Conservation (phyloP, 768 basidiomycete species). For the Mycena haematopus region DNA sequence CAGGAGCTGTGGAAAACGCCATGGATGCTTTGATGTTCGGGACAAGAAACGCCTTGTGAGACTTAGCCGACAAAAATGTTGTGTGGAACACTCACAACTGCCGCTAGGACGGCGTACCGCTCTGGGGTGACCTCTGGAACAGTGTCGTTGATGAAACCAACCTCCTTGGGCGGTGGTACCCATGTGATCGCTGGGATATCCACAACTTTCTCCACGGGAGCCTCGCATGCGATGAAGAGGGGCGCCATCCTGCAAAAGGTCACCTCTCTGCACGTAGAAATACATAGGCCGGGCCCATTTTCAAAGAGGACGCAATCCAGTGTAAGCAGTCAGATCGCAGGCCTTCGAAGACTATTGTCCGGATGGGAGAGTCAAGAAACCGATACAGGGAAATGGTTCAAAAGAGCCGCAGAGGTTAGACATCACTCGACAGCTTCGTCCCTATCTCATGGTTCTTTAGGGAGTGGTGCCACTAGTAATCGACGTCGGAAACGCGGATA, state of each 20-base stretch:
- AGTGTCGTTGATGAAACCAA: constrained; percentile 66
- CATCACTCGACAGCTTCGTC: background rate
- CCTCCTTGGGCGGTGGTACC: constrained; percentile 36
- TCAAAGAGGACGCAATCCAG: constrained; percentile 52
- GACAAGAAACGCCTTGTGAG: no score
- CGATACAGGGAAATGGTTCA: constrained; percentile 41
- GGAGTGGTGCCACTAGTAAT: constrained; percentile 73
- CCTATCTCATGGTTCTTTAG: constrained; percentile 35
- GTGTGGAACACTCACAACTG: no score
- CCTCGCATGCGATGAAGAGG: constrained; percentile 60
- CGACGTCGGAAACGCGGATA: constrained; percentile 74
- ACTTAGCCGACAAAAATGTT: no score
- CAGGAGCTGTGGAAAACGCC: no score
- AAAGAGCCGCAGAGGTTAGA: constrained; percentile 42
- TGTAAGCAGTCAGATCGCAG: constrained; percentile 68
- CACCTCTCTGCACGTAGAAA: constrained; percentile 78
- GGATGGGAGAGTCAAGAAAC: no score
- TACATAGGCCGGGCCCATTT: no score
- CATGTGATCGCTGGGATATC: constrained; percentile 69
- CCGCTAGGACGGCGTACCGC: constrained; percentile 73
- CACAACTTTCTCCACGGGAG: constrained; percentile 64
- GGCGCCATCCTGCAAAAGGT: constrained; percentile 69
- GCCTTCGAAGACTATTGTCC: constrained; percentile 55
- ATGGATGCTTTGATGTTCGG: no score
- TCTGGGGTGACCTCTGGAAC: constrained; percentile 73